Percentiles rank a stretch among this genome's conserved stretches.
Conservation (phyloP, 2,329 filamentous ascomycete genomes). For the Rhytidhysteron rufulum region DNA sequence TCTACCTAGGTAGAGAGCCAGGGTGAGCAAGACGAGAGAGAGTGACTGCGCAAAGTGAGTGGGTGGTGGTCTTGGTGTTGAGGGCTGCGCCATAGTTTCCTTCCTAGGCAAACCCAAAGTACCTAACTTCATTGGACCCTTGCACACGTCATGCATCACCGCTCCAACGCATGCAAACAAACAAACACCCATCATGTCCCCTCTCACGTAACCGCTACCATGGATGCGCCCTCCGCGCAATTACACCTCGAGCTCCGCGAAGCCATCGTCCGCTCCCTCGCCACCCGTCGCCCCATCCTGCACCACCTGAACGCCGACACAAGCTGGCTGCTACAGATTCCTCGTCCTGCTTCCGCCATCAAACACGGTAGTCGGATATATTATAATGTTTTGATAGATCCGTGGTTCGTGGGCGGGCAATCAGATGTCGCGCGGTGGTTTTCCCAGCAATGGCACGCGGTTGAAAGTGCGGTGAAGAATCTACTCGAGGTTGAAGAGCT, state of each 20-base stretch:
- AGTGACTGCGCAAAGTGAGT: too few relatives aligned
- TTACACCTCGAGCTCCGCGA: slow-evolving; percentile 42
- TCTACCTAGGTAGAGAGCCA: too few relatives aligned
- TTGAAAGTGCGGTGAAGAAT: slow-evolving; percentile 51
- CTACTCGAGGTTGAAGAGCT: slow-evolving; percentile 54
- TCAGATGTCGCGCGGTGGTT: slow-evolving; percentile 63
- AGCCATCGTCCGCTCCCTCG: slow-evolving; percentile 36
- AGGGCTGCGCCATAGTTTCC: too few relatives aligned
- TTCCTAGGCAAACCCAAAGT: too few relatives aligned
- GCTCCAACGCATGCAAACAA: too few relatives aligned
- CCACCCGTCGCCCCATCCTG: slow-evolving; percentile 50
- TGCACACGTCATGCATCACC: background rate
- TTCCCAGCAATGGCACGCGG: slow-evolving; percentile 61
- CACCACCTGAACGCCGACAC: slow-evolving; percentile 66
- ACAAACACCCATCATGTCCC: background rate
- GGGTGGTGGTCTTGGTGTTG: background rate
- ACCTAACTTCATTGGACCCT: background rate
- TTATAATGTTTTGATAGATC: slow-evolving; percentile 64
- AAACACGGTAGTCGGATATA: slow-evolving; percentile 46
- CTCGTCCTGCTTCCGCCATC: slow-evolving; percentile 46
- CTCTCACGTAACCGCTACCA: background rate
- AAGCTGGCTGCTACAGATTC: slow-evolving; percentile 64
- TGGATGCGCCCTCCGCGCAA: slow-evolving; percentile 22
- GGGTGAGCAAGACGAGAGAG: too few relatives aligned
- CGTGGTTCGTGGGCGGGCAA: slow-evolving; percentile 62